Conservation (phyloP, 805 yeast genomes). For the Spathaspora boniae region DNA sequence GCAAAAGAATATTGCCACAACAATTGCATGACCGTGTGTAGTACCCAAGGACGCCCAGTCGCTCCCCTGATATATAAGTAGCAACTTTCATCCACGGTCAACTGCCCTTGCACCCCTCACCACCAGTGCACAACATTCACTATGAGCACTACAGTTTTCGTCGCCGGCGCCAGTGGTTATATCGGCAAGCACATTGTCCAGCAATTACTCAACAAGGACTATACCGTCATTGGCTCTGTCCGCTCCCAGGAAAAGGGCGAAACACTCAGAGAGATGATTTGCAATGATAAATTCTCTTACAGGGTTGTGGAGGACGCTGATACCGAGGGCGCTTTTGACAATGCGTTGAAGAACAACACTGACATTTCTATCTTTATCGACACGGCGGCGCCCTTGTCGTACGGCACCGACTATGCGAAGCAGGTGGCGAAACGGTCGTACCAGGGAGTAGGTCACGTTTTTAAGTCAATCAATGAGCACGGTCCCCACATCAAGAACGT, state of each 20-base stretch:
- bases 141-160: constrained; percentile 30
- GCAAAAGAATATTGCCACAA: no score
- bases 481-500: constrained; percentile 42
- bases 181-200: constrained; percentile 48
- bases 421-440: constrained; percentile 55
- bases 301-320: constrained; percentile 47
- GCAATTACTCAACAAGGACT: constrained; percentile 34
- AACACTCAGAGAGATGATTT: constrained; percentile 16
- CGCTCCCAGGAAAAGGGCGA: constrained; percentile 45
- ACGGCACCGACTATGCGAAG: constrained; percentile 41
- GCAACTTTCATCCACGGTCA: no score
- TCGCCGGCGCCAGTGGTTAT: constrained; percentile 31
- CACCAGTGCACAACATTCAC: no score
- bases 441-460: constrained; percentile 48
- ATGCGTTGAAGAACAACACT: constrained; percentile 41
- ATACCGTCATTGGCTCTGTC: constrained; percentile 49
- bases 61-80: no score
- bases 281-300: constrained; percentile 30
- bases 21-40: no score
- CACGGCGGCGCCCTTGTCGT: constrained; percentile 58
- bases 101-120: no score
- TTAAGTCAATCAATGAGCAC: constrained; percentile 42
- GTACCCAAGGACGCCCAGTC: no score
- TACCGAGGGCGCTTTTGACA: constrained; percentile 42
- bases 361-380: constrained; percentile 54